These are phyloP conservation scores for Apophysomyces trapeziformis DNA, from an alignment of 371 early-diverging fungal genomes.

Conservation along the genomic window DNA sequence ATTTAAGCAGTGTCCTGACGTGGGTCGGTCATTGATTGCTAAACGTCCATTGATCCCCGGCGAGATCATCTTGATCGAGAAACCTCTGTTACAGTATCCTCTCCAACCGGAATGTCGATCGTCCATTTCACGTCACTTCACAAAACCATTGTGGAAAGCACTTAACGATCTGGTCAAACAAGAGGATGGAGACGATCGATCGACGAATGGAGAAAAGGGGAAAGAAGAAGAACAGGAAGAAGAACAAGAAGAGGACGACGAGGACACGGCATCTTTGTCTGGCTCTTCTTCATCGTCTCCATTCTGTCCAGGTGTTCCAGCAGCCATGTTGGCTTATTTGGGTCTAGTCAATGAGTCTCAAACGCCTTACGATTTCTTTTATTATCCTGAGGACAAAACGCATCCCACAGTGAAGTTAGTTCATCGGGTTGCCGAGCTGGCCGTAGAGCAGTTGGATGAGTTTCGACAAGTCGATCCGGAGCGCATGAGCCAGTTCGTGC, in stretches of 20 bases:
- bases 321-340: slow-evolving; percentile 52
- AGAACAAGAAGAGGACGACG: slow-evolving; percentile 14
- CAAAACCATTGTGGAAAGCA: slow-evolving; percentile 42
- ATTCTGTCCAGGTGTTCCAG: slow-evolving; percentile 52
- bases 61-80: slow-evolving; percentile 42
- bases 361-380: slow-evolving; percentile 41
- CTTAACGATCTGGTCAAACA: slow-evolving; percentile 24
- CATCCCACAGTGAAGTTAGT: slow-evolving; percentile 41
- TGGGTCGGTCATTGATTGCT: slow-evolving; percentile 46
- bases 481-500: slow-evolving; percentile 37
- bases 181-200: slow-evolving; percentile 15
- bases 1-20: slow-evolving; percentile 34
- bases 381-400: slow-evolving; percentile 36
- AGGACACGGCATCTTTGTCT: slow-evolving; percentile 19
- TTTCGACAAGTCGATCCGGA: slow-evolving; percentile 32
- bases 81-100: slow-evolving; percentile 40
- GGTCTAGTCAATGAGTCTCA: slow-evolving; percentile 6
- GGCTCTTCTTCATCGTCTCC: slow-evolving; percentile 22
- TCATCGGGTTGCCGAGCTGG: slow-evolving; percentile 15
- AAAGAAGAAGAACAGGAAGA: background rate
- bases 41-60: slow-evolving; percentile 34
- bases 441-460: slow-evolving; percentile 21
- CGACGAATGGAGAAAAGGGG: background rate
- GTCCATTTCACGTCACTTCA: slow-evolving; percentile 41
- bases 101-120: slow-evolving; percentile 48